phyloP scores from a whole-genome alignment of 2,329 filamentous ascomycete genomes.

The Aspergillus sp. region DNA sequence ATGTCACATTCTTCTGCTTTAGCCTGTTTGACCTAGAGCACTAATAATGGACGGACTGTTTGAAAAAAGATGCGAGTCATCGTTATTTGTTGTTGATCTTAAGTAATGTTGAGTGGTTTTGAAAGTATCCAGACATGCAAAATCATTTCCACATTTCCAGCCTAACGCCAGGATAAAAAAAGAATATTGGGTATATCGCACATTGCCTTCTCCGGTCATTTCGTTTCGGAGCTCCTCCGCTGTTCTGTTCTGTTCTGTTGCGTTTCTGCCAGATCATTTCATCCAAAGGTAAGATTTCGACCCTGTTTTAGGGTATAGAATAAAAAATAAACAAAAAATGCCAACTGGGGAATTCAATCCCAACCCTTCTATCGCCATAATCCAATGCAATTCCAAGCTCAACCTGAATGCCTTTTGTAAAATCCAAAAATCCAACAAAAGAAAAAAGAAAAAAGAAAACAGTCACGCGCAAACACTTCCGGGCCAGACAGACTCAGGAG shows the following conservation, averaged over 20 bases:
- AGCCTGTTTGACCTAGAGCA: too few relatives aligned
- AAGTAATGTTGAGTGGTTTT: not conserved
- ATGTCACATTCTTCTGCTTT: too few relatives aligned
- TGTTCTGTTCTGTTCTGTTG: not conserved
- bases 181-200: slow-evolving; percentile 4
- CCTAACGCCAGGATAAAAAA: slow-evolving; percentile 1
- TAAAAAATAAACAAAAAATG: slow-evolving; percentile 1
- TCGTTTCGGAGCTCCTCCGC: not conserved
- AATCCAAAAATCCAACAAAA: not conserved
- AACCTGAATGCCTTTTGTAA: slow-evolving; percentile 13
- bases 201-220: not conserved
- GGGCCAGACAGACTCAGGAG: slow-evolving; percentile 38
- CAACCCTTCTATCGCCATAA: slow-evolving; percentile 11
- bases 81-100: not conserved
- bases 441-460: not conserved
- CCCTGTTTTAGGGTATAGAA: not conserved
- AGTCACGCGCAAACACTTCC: slow-evolving; percentile 25
- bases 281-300: not conserved
- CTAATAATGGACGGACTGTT: too few relatives aligned
- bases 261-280: not conserved
- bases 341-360: slow-evolving; percentile 5
- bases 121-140: not conserved
- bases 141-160: not conserved
- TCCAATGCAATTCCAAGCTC: slow-evolving; percentile 10
- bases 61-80: not conserved